Conservation (phyloP, 1,284 basidiomycete species). For the Ceratobasidium sp. region DNA sequence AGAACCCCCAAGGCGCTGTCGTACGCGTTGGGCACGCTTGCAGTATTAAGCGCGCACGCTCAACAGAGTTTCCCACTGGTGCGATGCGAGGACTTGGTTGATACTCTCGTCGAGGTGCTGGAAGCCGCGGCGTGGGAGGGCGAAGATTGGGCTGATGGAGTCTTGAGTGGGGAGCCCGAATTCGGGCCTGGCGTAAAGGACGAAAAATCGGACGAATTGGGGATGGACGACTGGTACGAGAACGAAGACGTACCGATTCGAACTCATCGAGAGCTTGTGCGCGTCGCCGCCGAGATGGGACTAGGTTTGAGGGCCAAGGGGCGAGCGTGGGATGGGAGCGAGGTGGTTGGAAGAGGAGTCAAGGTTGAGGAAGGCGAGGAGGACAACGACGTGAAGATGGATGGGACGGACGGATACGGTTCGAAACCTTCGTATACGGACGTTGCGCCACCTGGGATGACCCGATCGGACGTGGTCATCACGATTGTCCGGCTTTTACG, state of each 20-base stretch:
- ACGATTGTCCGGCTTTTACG: slow-evolving; percentile 86
- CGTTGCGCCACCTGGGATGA: slow-evolving; percentile 70
- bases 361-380: slow-evolving; percentile 43
- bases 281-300: slow-evolving; percentile 70
- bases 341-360: background rate
- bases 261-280: slow-evolving; percentile 76
- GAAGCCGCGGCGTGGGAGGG: slow-evolving; percentile 82
- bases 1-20: slow-evolving; percentile 87
- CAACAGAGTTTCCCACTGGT: slow-evolving; percentile 77
- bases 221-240: slow-evolving; percentile 26
- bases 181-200: slow-evolving; percentile 46
- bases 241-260: slow-evolving; percentile 57
- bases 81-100: slow-evolving; percentile 85
- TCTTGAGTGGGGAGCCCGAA: slow-evolving; percentile 60
- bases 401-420: slow-evolving; percentile 54
- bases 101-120: slow-evolving; percentile 89
- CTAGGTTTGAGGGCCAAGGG: slow-evolving; percentile 53
- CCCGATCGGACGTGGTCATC: slow-evolving; percentile 71
- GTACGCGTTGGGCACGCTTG: slow-evolving; percentile 91
- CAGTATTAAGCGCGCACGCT: slow-evolving; percentile 84
- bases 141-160: slow-evolving; percentile 58
- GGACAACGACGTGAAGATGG: slow-evolving; percentile 58
- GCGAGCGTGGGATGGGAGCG: slow-evolving; percentile 14
- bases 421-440: slow-evolving; percentile 58
- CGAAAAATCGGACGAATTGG: slow-evolving; percentile 38